These are phyloP conservation scores for Eucalyptus sp. DNA, from an alignment of 345 rosid genomes.

Conservation along the genomic window DNA sequence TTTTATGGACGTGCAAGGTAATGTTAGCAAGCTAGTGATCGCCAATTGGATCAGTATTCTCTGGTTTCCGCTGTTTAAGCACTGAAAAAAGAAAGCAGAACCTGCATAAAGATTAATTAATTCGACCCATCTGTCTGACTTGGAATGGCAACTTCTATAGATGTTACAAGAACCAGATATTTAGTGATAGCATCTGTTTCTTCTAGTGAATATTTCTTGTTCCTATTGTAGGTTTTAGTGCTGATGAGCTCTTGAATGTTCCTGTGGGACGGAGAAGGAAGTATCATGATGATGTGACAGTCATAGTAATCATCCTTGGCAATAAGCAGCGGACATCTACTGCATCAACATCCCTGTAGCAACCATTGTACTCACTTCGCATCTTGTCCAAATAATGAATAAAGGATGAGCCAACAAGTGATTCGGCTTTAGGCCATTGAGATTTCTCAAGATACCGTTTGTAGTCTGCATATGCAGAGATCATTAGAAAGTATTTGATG, in stretches of 20 bases:
- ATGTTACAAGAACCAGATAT: not conserved
- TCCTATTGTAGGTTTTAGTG: not conserved
- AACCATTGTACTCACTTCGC: not conserved
- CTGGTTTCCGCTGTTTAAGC: not conserved
- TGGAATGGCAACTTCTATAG: not conserved
- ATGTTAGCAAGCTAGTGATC: not conserved
- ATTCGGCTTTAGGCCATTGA: not conserved
- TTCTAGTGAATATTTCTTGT: not conserved
- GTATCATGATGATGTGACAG: constrained; percentile 10
- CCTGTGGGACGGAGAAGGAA: constrained; percentile 2
- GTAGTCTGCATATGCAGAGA: not conserved
- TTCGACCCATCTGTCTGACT: not conserved
- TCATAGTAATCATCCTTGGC: constrained; percentile 7
- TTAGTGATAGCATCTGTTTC: not conserved
- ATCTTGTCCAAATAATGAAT: not conserved
- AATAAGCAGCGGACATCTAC: constrained; percentile 2
- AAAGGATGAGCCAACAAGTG: not conserved
- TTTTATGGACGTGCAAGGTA: not conserved
- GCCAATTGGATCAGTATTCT: not conserved
- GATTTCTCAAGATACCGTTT: not conserved
- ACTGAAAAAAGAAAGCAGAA: not conserved
- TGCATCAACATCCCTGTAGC: constrained; percentile 3
- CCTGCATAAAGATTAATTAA: not conserved
- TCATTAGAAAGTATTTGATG: not conserved
- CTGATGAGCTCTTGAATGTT: constrained; percentile 3